Percentiles rank a stretch among this genome's conserved stretches.
These are phyloP conservation scores for Ceratocystis alfenasii DNA, from an alignment of 2,329 filamentous ascomycete species.

Conservation along the genomic window DNA sequence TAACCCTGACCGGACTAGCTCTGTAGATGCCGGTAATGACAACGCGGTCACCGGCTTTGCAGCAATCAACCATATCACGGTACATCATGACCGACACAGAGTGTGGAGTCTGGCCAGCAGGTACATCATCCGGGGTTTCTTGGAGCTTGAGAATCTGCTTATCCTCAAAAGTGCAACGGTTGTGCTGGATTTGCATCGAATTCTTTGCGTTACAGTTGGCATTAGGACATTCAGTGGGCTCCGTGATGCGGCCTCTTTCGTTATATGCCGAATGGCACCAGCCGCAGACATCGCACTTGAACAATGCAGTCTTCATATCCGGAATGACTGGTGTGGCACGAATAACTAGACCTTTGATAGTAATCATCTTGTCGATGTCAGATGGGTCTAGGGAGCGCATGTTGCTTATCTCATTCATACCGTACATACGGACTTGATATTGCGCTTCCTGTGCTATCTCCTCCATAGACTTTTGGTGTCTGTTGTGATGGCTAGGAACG, in stretches of 20 bases:
- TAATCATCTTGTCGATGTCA: conserved; percentile 94
- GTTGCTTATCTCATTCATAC: conserved; percentile 75
- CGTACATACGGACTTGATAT: conserved; percentile 83
- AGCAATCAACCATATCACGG: conserved; percentile 92
- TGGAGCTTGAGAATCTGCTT: conserved; percentile 99
- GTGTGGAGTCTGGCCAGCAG: conserved; percentile 91
- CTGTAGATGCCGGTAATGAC: conserved; percentile 96
- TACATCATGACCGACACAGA: conserved; percentile 94
- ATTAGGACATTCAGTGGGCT: conserved; percentile 82
- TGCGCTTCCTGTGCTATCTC: conserved; percentile 66
- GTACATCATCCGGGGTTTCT: conserved; percentile 89
- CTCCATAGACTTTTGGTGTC: conserved; percentile 51
- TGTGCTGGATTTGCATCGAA: conserved; percentile 97
- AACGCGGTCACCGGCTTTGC: conserved; percentile 92
- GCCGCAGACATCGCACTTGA: conserved; percentile 86
- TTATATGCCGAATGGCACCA: conserved; percentile 84
- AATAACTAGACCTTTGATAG: conserved; percentile 91
- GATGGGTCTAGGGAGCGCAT: conserved; percentile 88
- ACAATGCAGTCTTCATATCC: conserved; percentile 98
- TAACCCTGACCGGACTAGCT: conserved; percentile 83
- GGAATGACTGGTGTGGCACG: conserved; percentile 91
- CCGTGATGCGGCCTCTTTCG: conserved; percentile 89
- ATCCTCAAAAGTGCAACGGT: conserved; percentile 85
- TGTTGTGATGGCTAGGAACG: conserved; percentile 30
- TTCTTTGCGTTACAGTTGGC: conserved; percentile 72